phyloP scores from a whole-genome alignment of 2,329 filamentous ascomycete species.

The Septoria linicola region DNA sequence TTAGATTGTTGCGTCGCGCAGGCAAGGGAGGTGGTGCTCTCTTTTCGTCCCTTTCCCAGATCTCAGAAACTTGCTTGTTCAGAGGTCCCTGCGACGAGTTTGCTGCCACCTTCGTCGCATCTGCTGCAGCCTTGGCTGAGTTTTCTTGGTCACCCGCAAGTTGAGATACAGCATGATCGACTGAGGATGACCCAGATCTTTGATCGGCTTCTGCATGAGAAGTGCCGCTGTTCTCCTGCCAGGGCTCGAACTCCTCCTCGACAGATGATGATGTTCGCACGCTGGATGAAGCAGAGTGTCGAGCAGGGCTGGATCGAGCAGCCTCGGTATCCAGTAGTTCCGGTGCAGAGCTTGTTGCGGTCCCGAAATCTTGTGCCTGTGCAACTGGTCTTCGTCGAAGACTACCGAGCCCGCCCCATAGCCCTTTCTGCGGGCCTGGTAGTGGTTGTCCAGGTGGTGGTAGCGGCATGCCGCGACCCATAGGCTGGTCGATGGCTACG shows the following conservation, averaged over 20 bases:
- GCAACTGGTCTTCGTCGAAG: constrained; percentile 25
- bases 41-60: neutral
- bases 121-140: neutral
- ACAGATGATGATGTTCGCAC: neutral
- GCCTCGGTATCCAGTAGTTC: neutral
- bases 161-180: neutral
- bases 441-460: constrained; percentile 79
- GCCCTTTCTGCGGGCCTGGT: constrained; percentile 48
- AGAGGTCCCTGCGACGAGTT: neutral
- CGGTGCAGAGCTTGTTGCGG: neutral
- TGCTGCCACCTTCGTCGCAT: neutral
- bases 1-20: constrained; percentile 4
- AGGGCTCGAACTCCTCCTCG: constrained; percentile 26
- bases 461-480: constrained; percentile 78
- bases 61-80: neutral
- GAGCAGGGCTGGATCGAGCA: neutral
- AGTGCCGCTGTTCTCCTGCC: constrained; percentile 25
- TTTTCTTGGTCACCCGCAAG: neutral
- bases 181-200: neutral
- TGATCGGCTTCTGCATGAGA: neutral
- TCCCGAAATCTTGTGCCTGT: constrained; percentile 1
- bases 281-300: neutral
- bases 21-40: constrained; percentile 17
- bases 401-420: constrained; percentile 18
- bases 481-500: constrained; percentile 53